These are phyloP conservation scores for Platismatia glauca DNA, from an alignment of 495 filamentous ascomycete genomes.

Conservation along the genomic window DNA sequence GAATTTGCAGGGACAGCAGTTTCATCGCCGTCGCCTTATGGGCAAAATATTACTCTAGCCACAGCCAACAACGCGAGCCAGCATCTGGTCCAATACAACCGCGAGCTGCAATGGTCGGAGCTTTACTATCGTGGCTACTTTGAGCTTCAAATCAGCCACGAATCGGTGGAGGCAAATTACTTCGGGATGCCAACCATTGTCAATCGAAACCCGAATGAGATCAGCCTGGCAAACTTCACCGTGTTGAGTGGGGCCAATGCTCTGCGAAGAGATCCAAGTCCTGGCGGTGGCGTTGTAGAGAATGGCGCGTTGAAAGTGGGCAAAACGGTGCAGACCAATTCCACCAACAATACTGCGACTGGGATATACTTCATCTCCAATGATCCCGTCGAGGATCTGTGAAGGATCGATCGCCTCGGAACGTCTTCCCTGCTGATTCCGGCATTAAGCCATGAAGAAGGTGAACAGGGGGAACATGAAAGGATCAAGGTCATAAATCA, in stretches of 20 bases:
- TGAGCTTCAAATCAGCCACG: conserved; percentile 42
- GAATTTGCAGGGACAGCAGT: conserved; percentile 61
- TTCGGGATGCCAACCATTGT: conserved; percentile 45
- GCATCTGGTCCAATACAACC: conserved; percentile 42
- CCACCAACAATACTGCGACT: conserved; percentile 40
- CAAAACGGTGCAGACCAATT: conserved; percentile 37
- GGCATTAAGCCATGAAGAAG: not conserved
- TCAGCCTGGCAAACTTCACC: conserved; percentile 50
- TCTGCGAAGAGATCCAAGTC: conserved; percentile 35
- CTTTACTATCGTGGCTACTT: conserved; percentile 60
- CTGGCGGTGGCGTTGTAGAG: conserved; percentile 40
- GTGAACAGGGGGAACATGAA: not conserved
- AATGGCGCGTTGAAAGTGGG: conserved; percentile 43
- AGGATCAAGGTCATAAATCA: too few relatives aligned
- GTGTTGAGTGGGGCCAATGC: conserved; percentile 48
- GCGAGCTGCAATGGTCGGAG: conserved; percentile 61
- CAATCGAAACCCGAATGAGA: conserved; percentile 41
- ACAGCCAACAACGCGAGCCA: conserved; percentile 35
- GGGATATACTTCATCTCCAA: conserved; percentile 23
- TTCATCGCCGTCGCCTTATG: conserved; percentile 42
- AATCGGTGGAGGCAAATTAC: conserved; percentile 44
- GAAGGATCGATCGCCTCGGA: not conserved
- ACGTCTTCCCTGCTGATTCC: not conserved
- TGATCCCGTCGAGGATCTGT: conserved; percentile 18
- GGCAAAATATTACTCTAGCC: conserved; percentile 41